These are phyloP conservation scores for Fragilaria crotonensis DNA, from an alignment of 108 stramenopile genomes.

Conservation along the genomic window DNA sequence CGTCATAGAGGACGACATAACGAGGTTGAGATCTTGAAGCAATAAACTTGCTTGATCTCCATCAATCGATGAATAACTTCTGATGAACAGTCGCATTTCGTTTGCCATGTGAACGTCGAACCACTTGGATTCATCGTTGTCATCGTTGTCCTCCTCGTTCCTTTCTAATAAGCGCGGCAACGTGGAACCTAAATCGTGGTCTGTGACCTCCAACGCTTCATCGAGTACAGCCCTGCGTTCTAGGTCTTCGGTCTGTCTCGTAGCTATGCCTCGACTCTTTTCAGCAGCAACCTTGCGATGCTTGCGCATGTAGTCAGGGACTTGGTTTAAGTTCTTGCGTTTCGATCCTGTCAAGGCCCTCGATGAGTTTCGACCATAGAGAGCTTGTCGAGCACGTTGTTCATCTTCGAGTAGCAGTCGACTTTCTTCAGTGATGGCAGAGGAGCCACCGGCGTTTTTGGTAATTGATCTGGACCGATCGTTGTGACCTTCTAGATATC, in stretches of 20 bases:
- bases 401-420: constrained; percentile 71
- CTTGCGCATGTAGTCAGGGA: constrained; percentile 57
- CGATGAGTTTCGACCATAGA: constrained; percentile 38
- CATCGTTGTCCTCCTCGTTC: not conserved
- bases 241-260: constrained; percentile 40
- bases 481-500: constrained; percentile 54
- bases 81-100: constrained; percentile 51
- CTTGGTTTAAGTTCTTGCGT: constrained; percentile 38
- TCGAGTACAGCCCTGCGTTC: constrained; percentile 65
- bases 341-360: no score
- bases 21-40: constrained; percentile 76
- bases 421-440: constrained; percentile 54
- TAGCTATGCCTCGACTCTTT: constrained; percentile 43
- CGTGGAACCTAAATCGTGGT: constrained; percentile 41
- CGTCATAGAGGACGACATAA: constrained; percentile 87
- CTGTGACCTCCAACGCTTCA: constrained; percentile 63
- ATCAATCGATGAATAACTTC: constrained; percentile 51
- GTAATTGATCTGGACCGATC: constrained; percentile 53
- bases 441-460: constrained; percentile 22
- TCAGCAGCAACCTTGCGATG: constrained; percentile 54
- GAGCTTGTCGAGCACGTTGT: constrained; percentile 35
- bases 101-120: constrained; percentile 14
- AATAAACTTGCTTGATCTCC: constrained; percentile 56
- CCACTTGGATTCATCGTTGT: constrained; percentile 7
- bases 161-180: not conserved